A percentile compares a stretch with the other conserved stretches of the same genome.
These are phyloP conservation scores for Cladosporium oxysporum DNA, from an alignment of 2,329 filamentous ascomycete species.

Conservation along the genomic window DNA sequence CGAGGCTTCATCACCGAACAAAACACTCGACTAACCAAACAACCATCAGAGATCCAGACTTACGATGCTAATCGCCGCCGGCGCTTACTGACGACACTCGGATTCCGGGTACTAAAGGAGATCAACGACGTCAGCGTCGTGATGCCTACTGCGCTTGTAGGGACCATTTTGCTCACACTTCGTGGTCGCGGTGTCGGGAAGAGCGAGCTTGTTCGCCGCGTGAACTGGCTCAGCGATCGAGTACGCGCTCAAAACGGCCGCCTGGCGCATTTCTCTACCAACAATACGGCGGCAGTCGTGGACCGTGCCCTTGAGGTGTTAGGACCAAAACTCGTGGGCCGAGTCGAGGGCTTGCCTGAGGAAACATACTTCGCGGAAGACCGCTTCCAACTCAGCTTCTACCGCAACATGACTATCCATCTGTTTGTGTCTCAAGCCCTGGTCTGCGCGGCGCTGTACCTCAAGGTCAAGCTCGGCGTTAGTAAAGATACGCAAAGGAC, in stretches of 20 bases:
- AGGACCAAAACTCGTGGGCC: slow-evolving; percentile 82
- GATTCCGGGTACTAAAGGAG: slow-evolving; percentile 88
- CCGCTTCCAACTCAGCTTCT: slow-evolving; percentile 93
- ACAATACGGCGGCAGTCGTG: slow-evolving; percentile 77
- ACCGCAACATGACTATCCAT: slow-evolving; percentile 99
- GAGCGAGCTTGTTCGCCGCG: slow-evolving; percentile 77
- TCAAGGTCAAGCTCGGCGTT: slow-evolving; percentile 85
- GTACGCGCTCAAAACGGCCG: slow-evolving; percentile 84
- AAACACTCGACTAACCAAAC: slow-evolving; percentile 50
- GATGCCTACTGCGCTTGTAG: slow-evolving; percentile 96
- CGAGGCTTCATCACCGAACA: slow-evolving; percentile 79
- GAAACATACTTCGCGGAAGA: slow-evolving; percentile 95
- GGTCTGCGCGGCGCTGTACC: slow-evolving; percentile 89
- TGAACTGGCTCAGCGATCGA: slow-evolving; percentile 85
- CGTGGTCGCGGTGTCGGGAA: slow-evolving; percentile 90
- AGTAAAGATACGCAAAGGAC: slow-evolving; percentile 69
- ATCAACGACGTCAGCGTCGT: slow-evolving; percentile 97
- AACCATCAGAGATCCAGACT: slow-evolving; percentile 5
- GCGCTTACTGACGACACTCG: slow-evolving; percentile 78
- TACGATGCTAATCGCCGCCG: slow-evolving; percentile 54
- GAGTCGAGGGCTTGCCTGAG: slow-evolving; percentile 77
- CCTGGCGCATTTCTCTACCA: slow-evolving; percentile 87
- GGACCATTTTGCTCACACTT: slow-evolving; percentile 87
- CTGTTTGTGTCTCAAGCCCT: slow-evolving; percentile 93
- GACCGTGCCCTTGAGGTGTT: slow-evolving; percentile 89